A percentile compares a stretch with the other conserved stretches of the same genome.
These are phyloP conservation scores for Pleurostoma richardsiae DNA, from an alignment of 2,329 filamentous ascomycete species.

Conservation along the genomic window DNA sequence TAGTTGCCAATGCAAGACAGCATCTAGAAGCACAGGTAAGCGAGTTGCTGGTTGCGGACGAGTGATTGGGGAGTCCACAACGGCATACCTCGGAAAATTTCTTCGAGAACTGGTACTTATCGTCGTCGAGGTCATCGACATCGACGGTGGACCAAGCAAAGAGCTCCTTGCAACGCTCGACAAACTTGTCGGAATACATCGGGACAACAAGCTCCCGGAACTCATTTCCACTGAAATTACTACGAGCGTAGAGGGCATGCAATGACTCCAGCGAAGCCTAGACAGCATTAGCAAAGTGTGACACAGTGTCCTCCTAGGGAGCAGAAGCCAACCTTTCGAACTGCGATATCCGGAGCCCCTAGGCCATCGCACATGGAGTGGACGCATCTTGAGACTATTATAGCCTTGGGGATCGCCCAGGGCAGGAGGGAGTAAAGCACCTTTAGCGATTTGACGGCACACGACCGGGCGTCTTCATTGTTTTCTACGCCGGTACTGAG, in stretches of 20 bases:
- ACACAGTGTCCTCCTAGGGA: background rate
- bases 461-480: slow-evolving; percentile 62
- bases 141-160: slow-evolving; percentile 78
- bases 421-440: slow-evolving; percentile 74
- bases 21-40: slow-evolving; percentile 48
- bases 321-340: slow-evolving; percentile 61
- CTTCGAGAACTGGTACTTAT: slow-evolving; percentile 88
- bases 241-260: slow-evolving; percentile 74
- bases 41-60: background rate
- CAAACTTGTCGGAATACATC: slow-evolving; percentile 68
- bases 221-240: slow-evolving; percentile 70
- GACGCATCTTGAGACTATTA: slow-evolving; percentile 66
- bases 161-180: slow-evolving; percentile 66
- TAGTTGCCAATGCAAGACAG: slow-evolving; percentile 81
- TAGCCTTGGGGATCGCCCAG: slow-evolving; percentile 83
- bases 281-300: slow-evolving; percentile 13
- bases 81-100: slow-evolving; percentile 81
- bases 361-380: slow-evolving; percentile 67
- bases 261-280: slow-evolving; percentile 77
- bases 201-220: slow-evolving; percentile 73
- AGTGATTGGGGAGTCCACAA: background rate
- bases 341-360: slow-evolving; percentile 61
- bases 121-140: slow-evolving; percentile 78
- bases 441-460: slow-evolving; percentile 71
- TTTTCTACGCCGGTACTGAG: slow-evolving; percentile 59